These are phyloP conservation scores for Amanita pseudoporphyria DNA, from an alignment of 768 basidiomycete species.

Conservation along the genomic window DNA sequence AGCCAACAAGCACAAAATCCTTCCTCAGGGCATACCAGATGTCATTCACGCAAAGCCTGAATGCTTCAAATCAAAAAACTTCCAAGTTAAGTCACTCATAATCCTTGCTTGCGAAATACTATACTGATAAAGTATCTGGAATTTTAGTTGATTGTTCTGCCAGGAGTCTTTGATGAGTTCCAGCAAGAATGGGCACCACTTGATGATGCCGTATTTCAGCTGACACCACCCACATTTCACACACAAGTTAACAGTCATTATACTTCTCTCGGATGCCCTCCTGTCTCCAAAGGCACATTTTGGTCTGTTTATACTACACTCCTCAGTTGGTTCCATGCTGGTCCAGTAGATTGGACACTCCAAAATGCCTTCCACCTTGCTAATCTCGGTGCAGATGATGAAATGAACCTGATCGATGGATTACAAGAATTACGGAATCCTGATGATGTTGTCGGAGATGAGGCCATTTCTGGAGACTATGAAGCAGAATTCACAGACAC, in stretches of 20 bases:
- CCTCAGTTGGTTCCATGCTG: not conserved
- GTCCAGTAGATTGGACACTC: not conserved
- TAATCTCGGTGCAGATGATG: not conserved
- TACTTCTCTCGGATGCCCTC: not conserved
- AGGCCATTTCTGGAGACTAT: not conserved
- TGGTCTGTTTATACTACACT: not conserved
- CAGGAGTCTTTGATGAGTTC: no score
- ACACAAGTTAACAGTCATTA: not conserved
- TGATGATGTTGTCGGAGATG: not conserved
- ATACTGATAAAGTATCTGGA: no score
- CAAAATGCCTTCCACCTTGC: not conserved
- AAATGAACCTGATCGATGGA: not conserved
- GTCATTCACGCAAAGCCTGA: slow-evolving; percentile 22
- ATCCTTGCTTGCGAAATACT: no score
- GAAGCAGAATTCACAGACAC: not conserved
- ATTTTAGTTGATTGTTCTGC: no score
- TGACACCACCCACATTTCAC: not conserved
- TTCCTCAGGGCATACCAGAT: slow-evolving; percentile 30
- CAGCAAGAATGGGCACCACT: not conserved
- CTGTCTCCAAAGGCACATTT: not conserved
- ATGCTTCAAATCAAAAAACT: slow-evolving; percentile 17
- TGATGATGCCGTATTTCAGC: not conserved
- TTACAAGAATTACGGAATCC: not conserved
- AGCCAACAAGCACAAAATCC: slow-evolving; percentile 22
- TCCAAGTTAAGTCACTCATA: not conserved